Conservation (phyloP, 78 protist species). For the Dictyostelium brefeldianum region DNA sequence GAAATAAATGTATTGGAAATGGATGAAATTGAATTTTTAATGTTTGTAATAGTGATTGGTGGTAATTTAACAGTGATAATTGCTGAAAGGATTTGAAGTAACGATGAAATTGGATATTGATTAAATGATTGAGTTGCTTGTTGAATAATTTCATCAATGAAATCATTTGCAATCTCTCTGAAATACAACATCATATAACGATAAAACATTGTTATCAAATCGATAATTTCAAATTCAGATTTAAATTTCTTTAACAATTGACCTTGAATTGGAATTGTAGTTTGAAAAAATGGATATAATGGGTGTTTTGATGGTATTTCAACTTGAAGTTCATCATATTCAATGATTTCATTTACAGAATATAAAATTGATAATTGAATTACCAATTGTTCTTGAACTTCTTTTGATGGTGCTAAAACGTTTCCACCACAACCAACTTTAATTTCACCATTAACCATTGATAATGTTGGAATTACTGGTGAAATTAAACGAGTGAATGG, state of each 20-base stretch:
- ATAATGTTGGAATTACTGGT: conserved; percentile 4
- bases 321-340: conserved; percentile 14
- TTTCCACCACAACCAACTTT: not conserved
- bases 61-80: not conserved
- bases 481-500: conserved; percentile 21
- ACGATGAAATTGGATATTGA: conserved; percentile 25
- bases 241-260: not conserved
- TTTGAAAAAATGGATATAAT: conserved; percentile 13
- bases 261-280: conserved; percentile 17
- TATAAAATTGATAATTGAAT: not conserved
- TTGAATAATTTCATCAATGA: conserved; percentile 31
- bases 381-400: not conserved
- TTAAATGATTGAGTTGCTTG: conserved; percentile 35
- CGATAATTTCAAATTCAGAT: conserved; percentile 6
- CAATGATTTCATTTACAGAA: not conserved
- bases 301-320: not conserved
- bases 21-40: conserved; percentile 9
- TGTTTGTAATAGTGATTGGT: not conserved
- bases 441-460: not conserved
- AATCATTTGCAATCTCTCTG: conserved; percentile 28
- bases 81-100: conserved; percentile 30
- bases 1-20: conserved; percentile 18
- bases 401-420: not conserved
- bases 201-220: conserved; percentile 22
- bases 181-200: conserved; percentile 17